phyloP scores from a whole-genome alignment of 495 filamentous ascomycete species.

The Halenospora varia region DNA sequence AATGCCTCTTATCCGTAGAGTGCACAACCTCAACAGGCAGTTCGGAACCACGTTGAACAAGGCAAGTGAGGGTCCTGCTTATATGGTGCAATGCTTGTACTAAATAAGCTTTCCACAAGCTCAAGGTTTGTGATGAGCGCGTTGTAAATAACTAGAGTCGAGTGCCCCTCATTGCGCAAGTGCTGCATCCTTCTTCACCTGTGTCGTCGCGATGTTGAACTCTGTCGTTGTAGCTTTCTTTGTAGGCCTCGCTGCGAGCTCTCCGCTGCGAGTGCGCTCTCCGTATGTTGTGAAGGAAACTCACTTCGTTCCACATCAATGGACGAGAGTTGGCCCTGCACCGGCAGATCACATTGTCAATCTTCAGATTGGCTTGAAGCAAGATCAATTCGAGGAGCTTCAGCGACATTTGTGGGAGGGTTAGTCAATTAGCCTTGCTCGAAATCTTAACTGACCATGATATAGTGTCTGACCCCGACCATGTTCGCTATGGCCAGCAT shows the following conservation, averaged over 20 bases:
- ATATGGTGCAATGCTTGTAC: background rate
- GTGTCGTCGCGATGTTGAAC: slow-evolving; percentile 5
- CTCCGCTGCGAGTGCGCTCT: slow-evolving; percentile 19
- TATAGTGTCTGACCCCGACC: slow-evolving; percentile 33
- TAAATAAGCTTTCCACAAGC: slow-evolving; percentile 1
- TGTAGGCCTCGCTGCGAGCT: background rate
- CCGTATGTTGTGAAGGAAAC: slow-evolving; percentile 50
- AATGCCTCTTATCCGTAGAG: background rate
- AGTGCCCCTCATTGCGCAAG: background rate
- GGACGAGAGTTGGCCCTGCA: slow-evolving; percentile 41
- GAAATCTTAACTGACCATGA: background rate
- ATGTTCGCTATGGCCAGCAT: slow-evolving; percentile 42
- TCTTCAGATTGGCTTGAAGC: slow-evolving; percentile 49
- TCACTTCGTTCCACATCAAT: slow-evolving; percentile 44
- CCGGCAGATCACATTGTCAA: slow-evolving; percentile 34
- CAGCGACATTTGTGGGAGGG: slow-evolving; percentile 48
- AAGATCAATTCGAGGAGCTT: slow-evolving; percentile 44
- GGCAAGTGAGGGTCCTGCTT: background rate
- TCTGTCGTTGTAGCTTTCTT: slow-evolving; percentile 6
- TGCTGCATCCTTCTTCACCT: background rate
- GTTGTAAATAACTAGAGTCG: background rate
- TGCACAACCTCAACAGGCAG: background rate
- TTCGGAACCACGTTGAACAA: background rate
- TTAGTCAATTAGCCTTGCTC: slow-evolving; percentile 13
- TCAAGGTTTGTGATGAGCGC: background rate